phyloP scores from a whole-genome alignment of 805 yeast genomes.

The Wickerhamiella shivajii region DNA sequence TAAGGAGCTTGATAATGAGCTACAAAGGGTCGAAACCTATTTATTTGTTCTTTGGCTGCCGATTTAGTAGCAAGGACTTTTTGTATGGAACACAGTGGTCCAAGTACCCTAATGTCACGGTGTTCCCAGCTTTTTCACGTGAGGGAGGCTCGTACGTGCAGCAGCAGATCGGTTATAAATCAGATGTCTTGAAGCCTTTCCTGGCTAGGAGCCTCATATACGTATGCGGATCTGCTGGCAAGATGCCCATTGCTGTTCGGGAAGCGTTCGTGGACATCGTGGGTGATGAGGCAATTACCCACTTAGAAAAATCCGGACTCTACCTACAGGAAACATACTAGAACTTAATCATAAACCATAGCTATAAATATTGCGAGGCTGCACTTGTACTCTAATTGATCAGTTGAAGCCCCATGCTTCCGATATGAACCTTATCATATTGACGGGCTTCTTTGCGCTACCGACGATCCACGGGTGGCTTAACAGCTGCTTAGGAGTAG shows the following conservation, averaged over 20 bases:
- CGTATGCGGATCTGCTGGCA: conserved; percentile 87
- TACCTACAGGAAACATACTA: conserved; percentile 89
- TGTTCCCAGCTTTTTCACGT: conserved; percentile 33
- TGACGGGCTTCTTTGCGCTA: conserved; percentile 54
- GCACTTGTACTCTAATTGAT: background rate
- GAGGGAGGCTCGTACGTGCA: conserved; percentile 56
- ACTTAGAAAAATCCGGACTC: conserved; percentile 48
- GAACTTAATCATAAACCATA: conserved; percentile 5
- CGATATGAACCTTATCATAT: conserved; percentile 73
- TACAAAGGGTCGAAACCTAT: conserved; percentile 23
- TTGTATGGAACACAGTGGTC: conserved; percentile 47
- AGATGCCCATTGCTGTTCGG: conserved; percentile 82
- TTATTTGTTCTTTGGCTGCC: conserved; percentile 59
- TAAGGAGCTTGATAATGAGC: conserved; percentile 45
- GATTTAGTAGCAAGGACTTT: conserved; percentile 51
- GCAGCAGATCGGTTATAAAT: conserved; percentile 43
- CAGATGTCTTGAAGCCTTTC: conserved; percentile 37
- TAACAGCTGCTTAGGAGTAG: conserved; percentile 87
- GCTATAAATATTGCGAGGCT: background rate
- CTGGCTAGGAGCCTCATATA: conserved; percentile 47
- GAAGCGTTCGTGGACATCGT: conserved; percentile 57
- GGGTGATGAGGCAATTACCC: conserved; percentile 34
- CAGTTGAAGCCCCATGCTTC: conserved; percentile 44
- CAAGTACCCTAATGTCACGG: conserved; percentile 24
- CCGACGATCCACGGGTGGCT: conserved; percentile 86